phyloP scores from a whole-genome alignment of 2,329 filamentous ascomycete genomes.

The Berkeleyomyces basicola region DNA sequence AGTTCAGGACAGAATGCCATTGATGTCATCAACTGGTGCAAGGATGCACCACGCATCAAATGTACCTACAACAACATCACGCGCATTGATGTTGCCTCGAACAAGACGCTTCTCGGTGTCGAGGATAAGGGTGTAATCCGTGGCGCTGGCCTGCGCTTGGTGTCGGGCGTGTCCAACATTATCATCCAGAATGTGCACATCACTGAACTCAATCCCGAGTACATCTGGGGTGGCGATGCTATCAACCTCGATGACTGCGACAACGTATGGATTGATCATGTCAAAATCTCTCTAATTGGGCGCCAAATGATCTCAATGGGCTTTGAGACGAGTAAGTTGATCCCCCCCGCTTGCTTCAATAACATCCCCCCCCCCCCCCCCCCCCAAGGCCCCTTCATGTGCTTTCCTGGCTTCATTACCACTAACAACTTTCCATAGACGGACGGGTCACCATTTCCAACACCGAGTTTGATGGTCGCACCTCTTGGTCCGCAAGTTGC shows the following conservation, averaged over 20 bases:
- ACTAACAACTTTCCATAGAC: not conserved
- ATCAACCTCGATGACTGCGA: slow-evolving; percentile 21
- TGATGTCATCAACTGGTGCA: slow-evolving; percentile 17
- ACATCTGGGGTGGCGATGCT: slow-evolving; percentile 25
- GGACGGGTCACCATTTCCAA: slow-evolving; percentile 29
- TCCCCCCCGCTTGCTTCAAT: not conserved
- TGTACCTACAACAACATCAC: slow-evolving; percentile 22
- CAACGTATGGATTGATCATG: slow-evolving; percentile 23
- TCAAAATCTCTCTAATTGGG: slow-evolving; percentile 26
- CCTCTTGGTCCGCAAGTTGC: slow-evolving; percentile 27
- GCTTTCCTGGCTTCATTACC: not conserved
- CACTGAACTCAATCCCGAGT: slow-evolving; percentile 20
- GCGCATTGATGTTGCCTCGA: slow-evolving; percentile 21
- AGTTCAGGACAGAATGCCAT: slow-evolving; percentile 11
- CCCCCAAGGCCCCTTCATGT: not conserved
- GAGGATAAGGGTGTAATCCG: slow-evolving; percentile 24
- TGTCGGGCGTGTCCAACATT: slow-evolving; percentile 21
- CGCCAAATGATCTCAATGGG: slow-evolving; percentile 25
- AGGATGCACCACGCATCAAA: slow-evolving; percentile 12
- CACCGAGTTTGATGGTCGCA: slow-evolving; percentile 28
- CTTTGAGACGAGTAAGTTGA: slow-evolving; percentile 2
- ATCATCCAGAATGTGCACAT: slow-evolving; percentile 24
- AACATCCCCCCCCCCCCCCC: no score
- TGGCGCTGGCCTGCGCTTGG: slow-evolving; percentile 25
- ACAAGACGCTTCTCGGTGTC: slow-evolving; percentile 26